A percentile compares a stretch with the other conserved stretches of the same genome.
Conservation (phyloP, 1,284 basidiomycete genomes). For the Inonotus obliquus region DNA sequence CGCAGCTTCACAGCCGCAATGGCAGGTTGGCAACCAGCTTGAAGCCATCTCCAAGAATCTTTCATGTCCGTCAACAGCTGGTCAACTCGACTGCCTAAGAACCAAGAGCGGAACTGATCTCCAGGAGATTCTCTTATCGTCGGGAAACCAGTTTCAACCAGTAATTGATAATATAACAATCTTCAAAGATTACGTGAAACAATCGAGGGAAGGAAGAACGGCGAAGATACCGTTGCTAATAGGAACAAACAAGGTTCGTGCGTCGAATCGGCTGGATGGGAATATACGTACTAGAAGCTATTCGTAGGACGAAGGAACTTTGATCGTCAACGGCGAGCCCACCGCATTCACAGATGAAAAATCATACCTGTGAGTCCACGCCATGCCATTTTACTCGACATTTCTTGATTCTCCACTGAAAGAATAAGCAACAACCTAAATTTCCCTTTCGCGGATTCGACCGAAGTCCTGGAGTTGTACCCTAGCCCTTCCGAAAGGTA, state of each 20-base stretch:
- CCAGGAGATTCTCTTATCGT: slow-evolving; percentile 30
- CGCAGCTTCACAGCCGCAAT: slow-evolving; percentile 37
- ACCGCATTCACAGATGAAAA: slow-evolving; percentile 37
- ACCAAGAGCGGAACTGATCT: slow-evolving; percentile 31
- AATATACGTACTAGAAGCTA: neutral
- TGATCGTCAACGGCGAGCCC: slow-evolving; percentile 39
- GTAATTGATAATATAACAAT: slow-evolving; percentile 40
- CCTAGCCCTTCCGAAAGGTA: slow-evolving; percentile 27
- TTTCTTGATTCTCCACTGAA: neutral
- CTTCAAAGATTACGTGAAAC: slow-evolving; percentile 37
- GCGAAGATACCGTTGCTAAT: slow-evolving; percentile 37
- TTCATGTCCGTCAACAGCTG: slow-evolving; percentile 32
- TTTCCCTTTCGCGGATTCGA: slow-evolving; percentile 31
- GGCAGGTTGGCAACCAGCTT: slow-evolving; percentile 36
- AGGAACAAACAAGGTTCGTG: slow-evolving; percentile 36
- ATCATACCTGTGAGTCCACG: slow-evolving; percentile 31
- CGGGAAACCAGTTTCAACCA: slow-evolving; percentile 39
- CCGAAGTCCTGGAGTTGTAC: slow-evolving; percentile 25
- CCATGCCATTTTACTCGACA: neutral
- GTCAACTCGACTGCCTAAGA: slow-evolving; percentile 36
- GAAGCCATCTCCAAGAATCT: slow-evolving; percentile 32
- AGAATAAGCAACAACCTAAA: slow-evolving; percentile 41
- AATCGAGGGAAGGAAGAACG: slow-evolving; percentile 33
- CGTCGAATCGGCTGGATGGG: neutral
- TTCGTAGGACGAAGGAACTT: slow-evolving; percentile 37